Evolutionary conservation across 176 grass and related monocot species (phyloP).

Genomic region (bread wheat (Triticum aestivum)): DNA sequence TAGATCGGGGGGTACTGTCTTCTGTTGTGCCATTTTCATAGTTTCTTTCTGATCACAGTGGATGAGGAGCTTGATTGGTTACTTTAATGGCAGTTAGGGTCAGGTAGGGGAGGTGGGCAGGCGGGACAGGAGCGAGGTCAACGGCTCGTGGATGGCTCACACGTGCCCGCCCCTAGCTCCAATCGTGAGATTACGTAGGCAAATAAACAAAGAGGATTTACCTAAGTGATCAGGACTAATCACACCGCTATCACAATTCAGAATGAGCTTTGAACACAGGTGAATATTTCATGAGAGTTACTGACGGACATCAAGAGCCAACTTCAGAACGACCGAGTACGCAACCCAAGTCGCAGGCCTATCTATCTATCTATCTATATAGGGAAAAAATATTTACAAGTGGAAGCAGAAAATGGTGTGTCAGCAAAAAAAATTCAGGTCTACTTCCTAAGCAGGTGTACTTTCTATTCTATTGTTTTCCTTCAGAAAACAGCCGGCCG

Average conservation of each 20-base stretch:
- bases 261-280: background rate
- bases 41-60: background rate
- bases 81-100: background rate
- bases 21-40: constrained; percentile 14
- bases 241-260: background rate
- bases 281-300: background rate
- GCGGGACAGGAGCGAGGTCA: background rate
- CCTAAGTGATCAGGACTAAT: background rate
- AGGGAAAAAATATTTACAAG: background rate
- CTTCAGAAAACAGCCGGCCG: background rate
- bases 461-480: background rate
- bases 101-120: background rate
- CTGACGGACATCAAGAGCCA: background rate
- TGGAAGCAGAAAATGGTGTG: too few species aligned
- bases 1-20: too few species aligned
- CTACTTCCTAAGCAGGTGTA: background rate
- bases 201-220: background rate
- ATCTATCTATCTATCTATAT: background rate
- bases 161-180: background rate
- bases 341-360: too few species aligned
- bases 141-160: background rate
- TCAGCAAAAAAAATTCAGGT: background rate
- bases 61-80: background rate
- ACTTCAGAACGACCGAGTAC: too few species aligned
- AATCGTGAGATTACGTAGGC: background rate